Percentiles rank a stretch among this genome's conserved stretches.
Conservation (phyloP, 192 early-diverging fungal species). For the Backusella luteola region DNA sequence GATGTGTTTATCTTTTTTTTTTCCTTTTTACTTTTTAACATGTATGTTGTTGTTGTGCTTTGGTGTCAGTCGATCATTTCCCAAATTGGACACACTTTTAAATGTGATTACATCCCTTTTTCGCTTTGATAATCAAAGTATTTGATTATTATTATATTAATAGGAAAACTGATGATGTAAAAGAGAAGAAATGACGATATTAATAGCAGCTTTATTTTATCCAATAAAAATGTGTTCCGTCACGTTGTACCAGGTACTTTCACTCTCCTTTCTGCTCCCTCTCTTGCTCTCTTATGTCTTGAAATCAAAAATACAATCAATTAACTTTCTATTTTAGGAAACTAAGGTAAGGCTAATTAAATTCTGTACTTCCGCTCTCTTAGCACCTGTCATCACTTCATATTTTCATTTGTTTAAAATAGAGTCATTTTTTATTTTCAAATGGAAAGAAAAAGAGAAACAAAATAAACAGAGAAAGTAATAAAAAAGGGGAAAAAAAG, state of each 20-base stretch:
- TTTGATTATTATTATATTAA: background rate
- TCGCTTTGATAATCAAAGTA: background rate
- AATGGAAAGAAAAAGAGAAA: background rate
- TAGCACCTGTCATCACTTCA: slow-evolving; percentile 1
- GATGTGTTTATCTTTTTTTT: background rate
- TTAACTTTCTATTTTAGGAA: background rate
- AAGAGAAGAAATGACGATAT: background rate
- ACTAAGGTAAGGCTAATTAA: background rate
- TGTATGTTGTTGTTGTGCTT: background rate
- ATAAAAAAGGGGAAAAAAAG: background rate
- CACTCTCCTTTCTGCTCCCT: background rate
- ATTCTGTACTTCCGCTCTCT: background rate
- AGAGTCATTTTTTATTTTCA: background rate
- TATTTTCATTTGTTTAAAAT: slow-evolving; percentile 6
- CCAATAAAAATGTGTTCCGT: background rate
- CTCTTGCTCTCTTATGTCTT: background rate
- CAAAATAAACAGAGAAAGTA: background rate
- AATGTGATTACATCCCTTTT: background rate
- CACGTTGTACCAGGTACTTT: background rate
- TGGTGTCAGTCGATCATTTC: background rate
- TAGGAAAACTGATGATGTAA: background rate
- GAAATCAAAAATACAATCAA: background rate
- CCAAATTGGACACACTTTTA: background rate
- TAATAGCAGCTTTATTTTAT: background rate
- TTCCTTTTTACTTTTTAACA: background rate